Evolutionary conservation across 1,284 basidiomycete species (phyloP), one percentile per base, ranked within the genome.

Genomic region (Ganoderma lingzhi): DNA sequence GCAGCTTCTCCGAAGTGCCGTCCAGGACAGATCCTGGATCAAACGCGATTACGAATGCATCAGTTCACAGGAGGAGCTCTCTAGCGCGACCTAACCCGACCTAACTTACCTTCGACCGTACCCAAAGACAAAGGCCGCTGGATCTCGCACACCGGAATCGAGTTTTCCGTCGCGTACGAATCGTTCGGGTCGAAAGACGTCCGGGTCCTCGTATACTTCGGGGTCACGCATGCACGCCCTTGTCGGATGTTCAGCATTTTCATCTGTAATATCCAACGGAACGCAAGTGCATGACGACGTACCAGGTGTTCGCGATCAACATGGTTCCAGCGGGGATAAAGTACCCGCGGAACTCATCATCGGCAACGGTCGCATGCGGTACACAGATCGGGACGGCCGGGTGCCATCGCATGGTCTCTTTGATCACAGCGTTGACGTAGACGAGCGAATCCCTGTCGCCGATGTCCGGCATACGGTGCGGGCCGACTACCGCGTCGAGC

Each of bases 401-500:
- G 28, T 68, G 66, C 70, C 70, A 73, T 3, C 71, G 69, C 39
- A 73, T 9, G 23, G 59, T 10, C 28, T 68, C 67, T 45, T 61
- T 62, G 41, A 62, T 28, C n/a, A 63, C 56, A 6, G 56, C 59
- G 8, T 71, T 69, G 45, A 77, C 76, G 10, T 70, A 70, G 30
- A 56, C 35, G 48, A 80, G 75, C 8, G 67, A 71, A 1, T 80
- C 53, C 44, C 39, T 51, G 63, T 64, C 63, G 6, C 53, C 35
- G 23, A 55, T 42, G 35, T 64, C 23, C 1, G 63, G 80, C 23
- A 82, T 48, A 45, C 78, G 73, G 19, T 75, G 71, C 17, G 48
- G 42, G 3, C 77, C 77, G 12, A 81, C 73, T 1, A 80, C 71
- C 14, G 58, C 35, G 66, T 81, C 78, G 6, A 82, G 72, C 67